Base-by-base conservation (phyloP, 2,329 filamentous ascomycete species). In the Ophioceras dolichostomum region DNA sequence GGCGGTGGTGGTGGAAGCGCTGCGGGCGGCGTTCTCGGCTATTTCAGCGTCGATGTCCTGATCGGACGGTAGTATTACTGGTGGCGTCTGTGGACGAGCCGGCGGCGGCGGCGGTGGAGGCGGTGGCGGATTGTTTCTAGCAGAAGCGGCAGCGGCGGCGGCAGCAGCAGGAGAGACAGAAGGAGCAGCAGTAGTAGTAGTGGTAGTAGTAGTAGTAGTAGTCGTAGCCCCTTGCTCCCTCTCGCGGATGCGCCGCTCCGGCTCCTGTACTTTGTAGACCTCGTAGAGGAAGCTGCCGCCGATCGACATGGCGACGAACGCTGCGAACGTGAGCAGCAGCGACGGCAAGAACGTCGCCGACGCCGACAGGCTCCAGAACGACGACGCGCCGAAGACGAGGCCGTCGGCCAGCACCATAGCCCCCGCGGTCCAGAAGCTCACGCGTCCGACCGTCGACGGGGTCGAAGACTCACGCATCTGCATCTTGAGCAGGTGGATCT, bases 401-500 rank as follows among this genome's bases (percentile, higher is more conserved):
- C 72, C 73, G 46, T 82, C 77, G 13, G 72, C 71, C 40, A 80
- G 60, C 22, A 78, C 59, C 70, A 81, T 79, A 44, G 71, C 65
- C 36, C 66, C 65, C 18, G 70, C 64, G 0, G 76, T 79, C 50
- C 68, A 69, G 50, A 81, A 76, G 54, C 76, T 81, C 47, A 81
- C 68, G 14, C 78, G 65, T 4, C 73, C 76, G 46, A 80, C 63
- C 2, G 76, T 82, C 0, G 77, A 82, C 3, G 78, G 78, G 7
- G 78, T 82, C 33, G 66, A 76, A 1, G 76, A 71, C 49, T 80
- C 76, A 44, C 70, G 71, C 62, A 79, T 77, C 55, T 83, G 78
- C 33, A 63, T 55, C 49, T 78, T 76, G 38, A 80, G 61, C 4
- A 81, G 61, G 43, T 69, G 65, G 26, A 78, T 66, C 53, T 83